Conservation (phyloP, 768 basidiomycete species). For the Naganishia vishniacii region DNA sequence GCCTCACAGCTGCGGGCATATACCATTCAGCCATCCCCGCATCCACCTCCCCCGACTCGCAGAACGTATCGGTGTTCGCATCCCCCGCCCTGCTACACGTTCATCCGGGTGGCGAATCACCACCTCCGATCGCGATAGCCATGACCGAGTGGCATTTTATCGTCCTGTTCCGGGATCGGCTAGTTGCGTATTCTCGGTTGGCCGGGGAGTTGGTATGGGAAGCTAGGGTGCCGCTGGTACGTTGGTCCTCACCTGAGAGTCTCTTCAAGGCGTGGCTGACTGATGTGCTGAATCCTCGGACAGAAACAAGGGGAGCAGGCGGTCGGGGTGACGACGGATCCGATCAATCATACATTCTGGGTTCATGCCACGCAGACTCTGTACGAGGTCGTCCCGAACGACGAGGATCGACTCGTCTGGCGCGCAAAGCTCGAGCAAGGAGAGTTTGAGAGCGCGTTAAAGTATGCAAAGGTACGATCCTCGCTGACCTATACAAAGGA, state of each 20-base stretch:
- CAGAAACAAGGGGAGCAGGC: constrained; percentile 73
- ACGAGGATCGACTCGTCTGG: constrained; percentile 95
- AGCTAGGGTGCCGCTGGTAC: constrained; percentile 71
- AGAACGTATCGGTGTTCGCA: background rate
- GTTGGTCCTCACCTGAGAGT: constrained; percentile 33
- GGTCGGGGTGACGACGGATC: constrained; percentile 72
- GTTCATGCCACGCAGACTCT: constrained; percentile 81
- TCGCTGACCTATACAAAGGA: background rate
- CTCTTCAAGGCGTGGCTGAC: background rate
- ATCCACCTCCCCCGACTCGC: constrained; percentile 72
- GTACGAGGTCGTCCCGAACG: constrained; percentile 75
- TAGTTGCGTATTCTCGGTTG: constrained; percentile 70
- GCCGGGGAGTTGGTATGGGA: constrained; percentile 79
- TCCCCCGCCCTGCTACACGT: background rate
- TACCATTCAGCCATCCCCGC: constrained; percentile 73
- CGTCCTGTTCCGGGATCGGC: constrained; percentile 70
- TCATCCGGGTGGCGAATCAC: background rate
- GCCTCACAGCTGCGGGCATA: constrained; percentile 74
- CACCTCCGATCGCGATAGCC: constrained; percentile 48
- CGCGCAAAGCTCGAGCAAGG: constrained; percentile 74
- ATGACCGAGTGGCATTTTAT: constrained; percentile 91
- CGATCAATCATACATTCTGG: constrained; percentile 86
- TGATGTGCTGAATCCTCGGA: background rate
- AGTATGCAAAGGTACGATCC: constrained; percentile 67
- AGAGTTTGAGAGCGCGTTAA: constrained; percentile 70